Evolutionary conservation across 169 alveolate species (phyloP), one percentile per base, ranked within the genome.

Genomic region (Miamiensis avidus): DNA sequence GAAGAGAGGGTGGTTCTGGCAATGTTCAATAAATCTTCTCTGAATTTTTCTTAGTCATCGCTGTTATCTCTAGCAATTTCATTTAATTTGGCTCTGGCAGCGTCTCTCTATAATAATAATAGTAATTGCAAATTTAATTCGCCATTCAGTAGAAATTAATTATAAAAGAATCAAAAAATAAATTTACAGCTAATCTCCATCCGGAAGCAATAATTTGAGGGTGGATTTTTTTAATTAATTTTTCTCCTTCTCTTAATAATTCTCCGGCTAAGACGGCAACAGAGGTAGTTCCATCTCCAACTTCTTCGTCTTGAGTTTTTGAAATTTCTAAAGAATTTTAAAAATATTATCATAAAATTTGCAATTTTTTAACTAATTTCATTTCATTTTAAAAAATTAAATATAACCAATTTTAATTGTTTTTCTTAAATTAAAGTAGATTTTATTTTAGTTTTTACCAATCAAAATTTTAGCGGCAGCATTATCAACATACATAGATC

Each of bases 401-500:
- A n/a, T n/a, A n/a, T n/a, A n/a, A n/a, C 69, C 69, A 11, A 49
- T 49, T 11, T 49, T 49, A 11, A 11, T 49, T 49, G 20, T 11
- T 11, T 49, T 49, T 49, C 20, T 49, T 49, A 49, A 49, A 49
- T 49, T 11, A 49, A 49, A 49, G 20, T 49, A 49, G 27, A 29
- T 15, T 1, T 29, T 29, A 93, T 81, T n/a, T n/a, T n/a, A n/a
- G n/a, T n/a, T n/a, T n/a, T 95, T 95, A 91, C 98, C 99, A 74
- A 98, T 99, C 76, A 99, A 94, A 75, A 98, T 98, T 93, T 98
- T 98, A 27, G 99, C 99, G 69, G 99, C 99, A 29, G 99, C 99
- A 94, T 99, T 99, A 93, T 99, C 99, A 31, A 99, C 97, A 97
- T 99, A 98, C 75, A 99, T 98, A 74, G 99, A 96, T 92, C 97